phyloP scores from a whole-genome alignment of 768 basidiomycete genomes.

The Harrya chromipes region DNA sequence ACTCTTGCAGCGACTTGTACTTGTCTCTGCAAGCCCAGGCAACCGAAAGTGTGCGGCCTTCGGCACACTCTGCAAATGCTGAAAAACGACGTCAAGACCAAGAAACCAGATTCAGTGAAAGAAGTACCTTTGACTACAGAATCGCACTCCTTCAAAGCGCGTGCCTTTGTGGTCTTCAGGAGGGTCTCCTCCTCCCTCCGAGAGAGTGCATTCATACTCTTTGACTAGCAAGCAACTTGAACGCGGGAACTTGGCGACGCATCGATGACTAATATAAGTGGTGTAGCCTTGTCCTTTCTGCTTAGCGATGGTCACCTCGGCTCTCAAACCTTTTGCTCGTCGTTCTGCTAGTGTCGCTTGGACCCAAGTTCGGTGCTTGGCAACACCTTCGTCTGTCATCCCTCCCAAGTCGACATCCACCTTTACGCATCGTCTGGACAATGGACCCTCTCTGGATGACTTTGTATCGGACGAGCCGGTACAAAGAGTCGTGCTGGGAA shows the following conservation, averaged over 20 bases:
- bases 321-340: conserved; percentile 14
- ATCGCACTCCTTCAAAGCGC: conserved; percentile 78
- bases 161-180: conserved; percentile 75
- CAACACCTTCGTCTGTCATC: conserved; percentile 39
- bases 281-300: not conserved
- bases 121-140: conserved; percentile 60
- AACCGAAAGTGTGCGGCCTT: conserved; percentile 77
- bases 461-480: conserved; percentile 63
- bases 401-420: conserved; percentile 33
- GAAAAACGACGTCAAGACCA: conserved; percentile 2
- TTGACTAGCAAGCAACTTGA: too few species aligned
- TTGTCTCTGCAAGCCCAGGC: conserved; percentile 79
- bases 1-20: conserved; percentile 68
- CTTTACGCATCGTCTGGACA: conserved; percentile 53
- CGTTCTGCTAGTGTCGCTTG: not conserved
- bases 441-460: conserved; percentile 76
- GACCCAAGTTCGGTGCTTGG: conserved; percentile 40
- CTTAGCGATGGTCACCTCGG: conserved; percentile 10
- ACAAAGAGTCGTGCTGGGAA: conserved; percentile 69
- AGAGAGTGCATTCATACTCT: conserved; percentile 75
- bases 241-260: conserved; percentile 4
- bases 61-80: conserved; percentile 87
- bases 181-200: conserved; percentile 86
- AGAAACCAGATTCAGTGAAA: not conserved
- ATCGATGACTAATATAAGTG: conserved; percentile 3